These are phyloP conservation scores for Chalara sp. DNA, from an alignment of 2,329 filamentous ascomycete species.

Conservation along the genomic window DNA sequence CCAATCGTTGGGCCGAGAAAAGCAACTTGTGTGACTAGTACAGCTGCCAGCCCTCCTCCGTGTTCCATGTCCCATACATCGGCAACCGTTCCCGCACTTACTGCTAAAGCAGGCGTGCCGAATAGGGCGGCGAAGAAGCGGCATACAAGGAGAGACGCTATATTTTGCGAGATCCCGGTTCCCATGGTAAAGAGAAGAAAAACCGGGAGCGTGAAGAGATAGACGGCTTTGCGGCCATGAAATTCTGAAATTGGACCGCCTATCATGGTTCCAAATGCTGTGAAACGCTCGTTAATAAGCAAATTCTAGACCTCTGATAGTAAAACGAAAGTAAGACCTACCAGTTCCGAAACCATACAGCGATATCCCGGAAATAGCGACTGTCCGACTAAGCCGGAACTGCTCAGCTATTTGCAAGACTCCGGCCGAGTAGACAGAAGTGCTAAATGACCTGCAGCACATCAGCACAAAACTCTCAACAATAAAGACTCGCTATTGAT, in stretches of 20 bases:
- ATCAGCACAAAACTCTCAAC: background rate
- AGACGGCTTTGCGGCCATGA: constrained; percentile 41
- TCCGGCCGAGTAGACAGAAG: constrained; percentile 41
- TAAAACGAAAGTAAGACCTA: too few species aligned
- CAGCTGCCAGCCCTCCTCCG: constrained; percentile 34
- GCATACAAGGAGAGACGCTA: constrained; percentile 37
- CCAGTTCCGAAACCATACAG: constrained; percentile 45
- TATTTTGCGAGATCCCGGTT: constrained; percentile 51
- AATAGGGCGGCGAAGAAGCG: constrained; percentile 40
- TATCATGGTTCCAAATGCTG: constrained; percentile 53
- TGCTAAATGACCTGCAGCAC: constrained; percentile 32
- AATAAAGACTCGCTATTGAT: background rate
- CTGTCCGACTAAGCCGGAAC: constrained; percentile 32
- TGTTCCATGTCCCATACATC: constrained; percentile 39
- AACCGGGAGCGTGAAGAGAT: constrained; percentile 38
- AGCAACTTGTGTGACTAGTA: constrained; percentile 37
- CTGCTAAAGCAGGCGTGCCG: constrained; percentile 40
- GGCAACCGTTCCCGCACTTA: constrained; percentile 40
- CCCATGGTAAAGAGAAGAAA: constrained; percentile 55
- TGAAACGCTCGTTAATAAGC: constrained; percentile 26
- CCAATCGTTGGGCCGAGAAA: constrained; percentile 47
- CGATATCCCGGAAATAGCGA: constrained; percentile 52
- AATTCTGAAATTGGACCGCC: constrained; percentile 55
- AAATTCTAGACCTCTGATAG: too few species aligned
- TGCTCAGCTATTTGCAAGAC: constrained; percentile 37